Conservation (phyloP, 169 alveolate species). For the Theileria orientalis region DNA sequence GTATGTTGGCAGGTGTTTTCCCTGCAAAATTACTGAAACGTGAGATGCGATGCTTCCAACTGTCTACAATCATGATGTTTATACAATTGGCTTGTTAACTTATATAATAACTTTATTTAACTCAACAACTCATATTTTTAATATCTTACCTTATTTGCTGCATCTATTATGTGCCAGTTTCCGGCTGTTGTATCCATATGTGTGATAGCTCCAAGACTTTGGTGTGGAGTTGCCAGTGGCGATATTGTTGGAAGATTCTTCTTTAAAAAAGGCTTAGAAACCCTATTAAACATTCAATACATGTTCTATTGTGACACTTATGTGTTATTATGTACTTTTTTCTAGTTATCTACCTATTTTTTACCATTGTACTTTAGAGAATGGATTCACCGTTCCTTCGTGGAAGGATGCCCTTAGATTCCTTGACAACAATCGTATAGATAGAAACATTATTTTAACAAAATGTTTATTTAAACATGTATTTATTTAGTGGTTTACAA, state of each 20-base stretch:
- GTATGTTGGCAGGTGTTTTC: conserved; percentile 75
- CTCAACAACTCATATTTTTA: too few relatives aligned
- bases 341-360: too few relatives aligned
- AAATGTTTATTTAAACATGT: not conserved
- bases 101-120: too few relatives aligned
- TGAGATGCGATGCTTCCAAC: conserved; percentile 77
- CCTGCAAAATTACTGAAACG: conserved; percentile 70
- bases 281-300: conserved; percentile 52
- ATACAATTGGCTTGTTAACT: not conserved
- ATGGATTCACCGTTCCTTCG: conserved; percentile 79
- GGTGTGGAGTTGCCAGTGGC: conserved; percentile 79
- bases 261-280: conserved; percentile 78
- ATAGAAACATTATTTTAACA: conserved; percentile 18
- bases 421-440: conserved; percentile 42
- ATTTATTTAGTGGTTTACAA: conserved; percentile 14
- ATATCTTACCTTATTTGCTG: conserved; percentile 66
- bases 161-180: conserved; percentile 84
- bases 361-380: conserved; percentile 84
- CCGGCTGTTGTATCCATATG: conserved; percentile 79
- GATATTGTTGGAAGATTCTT: conserved; percentile 82
- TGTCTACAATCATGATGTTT: conserved; percentile 34
- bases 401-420: conserved; percentile 72
- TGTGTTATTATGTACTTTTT: too few relatives aligned
- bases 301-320: not conserved
- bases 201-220: conserved; percentile 76